These are phyloP conservation scores for Xylaria castorea DNA, from an alignment of 495 filamentous ascomycete species.

Conservation along the genomic window DNA sequence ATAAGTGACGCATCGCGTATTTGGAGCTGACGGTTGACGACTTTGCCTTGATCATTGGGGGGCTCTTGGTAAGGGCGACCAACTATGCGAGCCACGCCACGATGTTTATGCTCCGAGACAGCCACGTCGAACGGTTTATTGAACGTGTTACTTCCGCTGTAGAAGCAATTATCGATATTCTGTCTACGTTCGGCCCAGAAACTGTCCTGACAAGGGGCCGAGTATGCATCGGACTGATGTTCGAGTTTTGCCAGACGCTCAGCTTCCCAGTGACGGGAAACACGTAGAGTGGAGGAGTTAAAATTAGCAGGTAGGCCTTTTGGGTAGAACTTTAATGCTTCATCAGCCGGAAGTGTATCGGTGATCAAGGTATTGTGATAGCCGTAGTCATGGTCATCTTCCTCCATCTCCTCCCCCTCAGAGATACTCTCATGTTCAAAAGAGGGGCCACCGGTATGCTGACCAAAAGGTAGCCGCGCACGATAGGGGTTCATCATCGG, in stretches of 20 bases:
- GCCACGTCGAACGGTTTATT: constrained; percentile 33
- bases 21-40: constrained; percentile 28
- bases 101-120: constrained; percentile 38
- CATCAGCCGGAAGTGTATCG: constrained; percentile 33
- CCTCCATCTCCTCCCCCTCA: background rate
- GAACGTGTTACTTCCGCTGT: constrained; percentile 40
- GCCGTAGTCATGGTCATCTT: background rate
- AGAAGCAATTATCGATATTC: constrained; percentile 42
- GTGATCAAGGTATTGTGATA: constrained; percentile 1
- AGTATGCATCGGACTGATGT: constrained; percentile 1
- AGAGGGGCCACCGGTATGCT: background rate
- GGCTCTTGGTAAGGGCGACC: constrained; percentile 37
- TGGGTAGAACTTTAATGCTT: constrained; percentile 33
- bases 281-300: constrained; percentile 22
- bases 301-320: constrained; percentile 34
- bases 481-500: constrained; percentile 24
- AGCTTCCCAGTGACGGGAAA: constrained; percentile 36
- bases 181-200: constrained; percentile 22
- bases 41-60: constrained; percentile 30
- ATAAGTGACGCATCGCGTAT: constrained; percentile 45
- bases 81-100: constrained; percentile 37
- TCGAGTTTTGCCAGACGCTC: constrained; percentile 32
- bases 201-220: constrained; percentile 4
- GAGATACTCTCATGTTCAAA: constrained; percentile 6
- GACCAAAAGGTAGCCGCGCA: background rate